These are phyloP conservation scores for Kokia cookei DNA, from an alignment of 441 rosid species.

Conservation along the genomic window DNA sequence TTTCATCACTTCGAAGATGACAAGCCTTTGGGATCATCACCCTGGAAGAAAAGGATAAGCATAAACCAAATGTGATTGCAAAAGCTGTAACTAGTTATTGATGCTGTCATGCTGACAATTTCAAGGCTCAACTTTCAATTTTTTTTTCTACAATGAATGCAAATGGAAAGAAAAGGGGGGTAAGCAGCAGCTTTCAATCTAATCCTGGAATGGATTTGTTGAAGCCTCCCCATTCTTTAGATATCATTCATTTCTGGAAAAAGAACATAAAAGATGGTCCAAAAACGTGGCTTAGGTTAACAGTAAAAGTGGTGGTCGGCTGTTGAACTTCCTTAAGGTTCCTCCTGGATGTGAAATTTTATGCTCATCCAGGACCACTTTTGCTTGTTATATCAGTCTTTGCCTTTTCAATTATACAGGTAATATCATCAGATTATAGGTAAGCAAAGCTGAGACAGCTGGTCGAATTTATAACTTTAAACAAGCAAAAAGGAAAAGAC, in stretches of 20 bases:
- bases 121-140: background rate
- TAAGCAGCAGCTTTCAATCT: background rate
- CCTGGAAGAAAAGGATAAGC: conserved; percentile 1
- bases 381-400: background rate
- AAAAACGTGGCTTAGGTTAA: background rate
- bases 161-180: background rate
- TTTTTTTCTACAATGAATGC: background rate
- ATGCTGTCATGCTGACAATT: background rate
- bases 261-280: background rate
- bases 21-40: background rate
- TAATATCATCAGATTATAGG: background rate
- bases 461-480: background rate
- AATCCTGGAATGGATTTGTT: conserved; percentile 1
- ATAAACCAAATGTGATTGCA: background rate
- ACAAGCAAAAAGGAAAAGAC: background rate
- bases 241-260: background rate
- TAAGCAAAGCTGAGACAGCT: background rate
- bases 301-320: background rate
- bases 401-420: background rate
- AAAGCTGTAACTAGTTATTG: background rate
- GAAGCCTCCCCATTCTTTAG: background rate
- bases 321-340: background rate
- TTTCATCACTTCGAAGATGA: background rate
- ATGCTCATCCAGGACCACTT: background rate
- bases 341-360: background rate